phyloP scores from a whole-genome alignment of 2,329 filamentous ascomycete genomes.

The Coccinonectria pachysandricola region DNA sequence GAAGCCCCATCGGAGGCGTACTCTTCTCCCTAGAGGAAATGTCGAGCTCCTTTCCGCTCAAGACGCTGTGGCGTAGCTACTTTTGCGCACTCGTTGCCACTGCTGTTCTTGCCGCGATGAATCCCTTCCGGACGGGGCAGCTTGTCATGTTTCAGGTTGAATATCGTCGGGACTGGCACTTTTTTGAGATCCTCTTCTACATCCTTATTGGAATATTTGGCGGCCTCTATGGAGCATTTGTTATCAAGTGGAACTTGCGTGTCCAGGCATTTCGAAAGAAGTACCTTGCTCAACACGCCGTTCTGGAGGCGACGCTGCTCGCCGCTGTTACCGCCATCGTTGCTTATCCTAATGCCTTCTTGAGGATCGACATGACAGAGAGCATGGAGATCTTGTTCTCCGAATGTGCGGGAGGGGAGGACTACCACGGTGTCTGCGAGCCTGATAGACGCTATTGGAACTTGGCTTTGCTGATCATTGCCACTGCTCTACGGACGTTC shows the following conservation, averaged over 20 bases:
- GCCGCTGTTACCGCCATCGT: conserved; percentile 77
- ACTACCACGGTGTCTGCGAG: conserved; percentile 86
- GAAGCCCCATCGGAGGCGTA: conserved; percentile 92
- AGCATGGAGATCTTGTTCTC: conserved; percentile 97
- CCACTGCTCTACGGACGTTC: conserved; percentile 70
- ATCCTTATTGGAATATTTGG: conserved; percentile 86
- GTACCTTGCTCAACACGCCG: conserved; percentile 72
- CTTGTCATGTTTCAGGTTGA: conserved; percentile 98
- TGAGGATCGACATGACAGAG: conserved; percentile 97
- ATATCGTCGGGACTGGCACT: conserved; percentile 95
- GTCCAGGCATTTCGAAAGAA: conserved; percentile 90
- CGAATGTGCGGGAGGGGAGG: conserved; percentile 81
- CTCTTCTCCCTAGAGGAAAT: conserved; percentile 97
- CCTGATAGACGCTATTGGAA: conserved; percentile 64
- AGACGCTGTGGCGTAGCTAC: conserved; percentile 96
- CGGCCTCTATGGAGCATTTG: conserved; percentile 88
- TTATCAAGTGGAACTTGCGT: conserved; percentile 95
- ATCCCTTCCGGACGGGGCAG: conserved; percentile 92
- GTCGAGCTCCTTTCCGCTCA: conserved; percentile 90
- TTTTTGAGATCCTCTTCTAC: conserved; percentile 92
- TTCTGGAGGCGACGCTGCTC: conserved; percentile 76
- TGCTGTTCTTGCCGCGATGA: conserved; percentile 87
- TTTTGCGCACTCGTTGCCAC: conserved; percentile 96
- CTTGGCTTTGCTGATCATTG: conserved; percentile 65
- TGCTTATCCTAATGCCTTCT: conserved; percentile 94